Conservation (phyloP, 805 yeast species). For the Wickerhamiella occidentalis region DNA sequence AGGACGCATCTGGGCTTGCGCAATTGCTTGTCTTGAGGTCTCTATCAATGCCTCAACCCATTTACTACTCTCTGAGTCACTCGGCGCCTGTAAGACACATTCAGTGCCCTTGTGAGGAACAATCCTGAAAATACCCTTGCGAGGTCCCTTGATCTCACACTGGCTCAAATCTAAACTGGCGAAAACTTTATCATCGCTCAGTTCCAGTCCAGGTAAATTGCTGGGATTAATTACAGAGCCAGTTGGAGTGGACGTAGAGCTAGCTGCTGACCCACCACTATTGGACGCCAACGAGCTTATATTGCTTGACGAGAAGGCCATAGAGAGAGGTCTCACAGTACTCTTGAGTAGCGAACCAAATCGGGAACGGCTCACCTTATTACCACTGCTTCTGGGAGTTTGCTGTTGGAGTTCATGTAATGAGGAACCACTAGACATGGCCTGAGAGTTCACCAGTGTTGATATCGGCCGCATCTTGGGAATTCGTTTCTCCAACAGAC, state of each 20-base stretch:
- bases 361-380: conserved; percentile 22
- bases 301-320: conserved; percentile 22
- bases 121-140: conserved; percentile 8
- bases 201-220: conserved; percentile 48
- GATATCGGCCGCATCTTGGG: conserved; percentile 12
- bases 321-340: conserved; percentile 32
- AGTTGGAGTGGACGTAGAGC: not conserved
- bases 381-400: not conserved
- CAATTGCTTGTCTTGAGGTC: conserved; percentile 10
- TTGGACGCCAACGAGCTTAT: conserved; percentile 1
- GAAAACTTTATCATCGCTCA: conserved; percentile 38
- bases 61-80: conserved; percentile 49
- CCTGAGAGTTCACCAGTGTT: conserved; percentile 1
- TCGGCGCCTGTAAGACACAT: conserved; percentile 49
- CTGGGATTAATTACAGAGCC: conserved; percentile 30
- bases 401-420: not conserved
- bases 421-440: conserved; percentile 5
- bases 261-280: not conserved
- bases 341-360: conserved; percentile 29
- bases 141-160: conserved; percentile 26
- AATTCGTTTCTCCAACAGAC: conserved; percentile 10
- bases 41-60: conserved; percentile 43
- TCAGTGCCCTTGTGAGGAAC: conserved; percentile 4
- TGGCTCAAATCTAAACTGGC: conserved; percentile 36
- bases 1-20: conserved; percentile 12